Evolutionary conservation across 805 yeast genomes (phyloP).

Genomic region (Teunomyces funiuensis): DNA sequence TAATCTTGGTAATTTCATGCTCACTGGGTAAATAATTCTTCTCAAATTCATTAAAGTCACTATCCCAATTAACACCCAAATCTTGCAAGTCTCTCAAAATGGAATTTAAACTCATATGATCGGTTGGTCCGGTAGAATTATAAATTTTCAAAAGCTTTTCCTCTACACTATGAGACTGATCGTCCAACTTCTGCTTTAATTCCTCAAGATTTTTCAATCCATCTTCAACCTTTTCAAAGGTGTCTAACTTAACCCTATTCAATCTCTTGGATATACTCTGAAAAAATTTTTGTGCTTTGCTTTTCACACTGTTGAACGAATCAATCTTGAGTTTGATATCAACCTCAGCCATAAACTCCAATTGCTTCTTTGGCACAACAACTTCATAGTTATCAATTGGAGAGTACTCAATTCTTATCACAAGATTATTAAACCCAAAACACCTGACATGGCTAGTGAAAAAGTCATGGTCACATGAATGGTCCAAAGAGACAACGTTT

Average conservation of each 20-base stretch:
- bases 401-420: conserved; percentile 76
- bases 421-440: conserved; percentile 77
- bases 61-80: conserved; percentile 83
- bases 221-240: conserved; percentile 67
- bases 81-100: conserved; percentile 74
- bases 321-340: conserved; percentile 70
- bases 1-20: conserved; percentile 85
- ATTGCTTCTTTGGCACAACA: conserved; percentile 68
- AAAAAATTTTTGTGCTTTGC: conserved; percentile 62
- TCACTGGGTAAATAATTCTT: conserved; percentile 81
- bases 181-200: conserved; percentile 50
- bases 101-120: conserved; percentile 68
- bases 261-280: conserved; percentile 69
- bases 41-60: conserved; percentile 78
- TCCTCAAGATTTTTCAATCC: conserved; percentile 61
- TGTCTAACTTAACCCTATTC: conserved; percentile 72
- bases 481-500: conserved; percentile 37
- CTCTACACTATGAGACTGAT: conserved; percentile 50
- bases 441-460: conserved; percentile 80
- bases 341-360: conserved; percentile 70
- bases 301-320: conserved; percentile 51
- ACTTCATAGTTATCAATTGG: conserved; percentile 76
- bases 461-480: conserved; percentile 73
- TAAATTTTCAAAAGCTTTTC: conserved; percentile 53
- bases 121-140: conserved; percentile 55